phyloP scores from a whole-genome alignment of 306 rosid genomes.

The Gynostemma pentaphyllum region DNA sequence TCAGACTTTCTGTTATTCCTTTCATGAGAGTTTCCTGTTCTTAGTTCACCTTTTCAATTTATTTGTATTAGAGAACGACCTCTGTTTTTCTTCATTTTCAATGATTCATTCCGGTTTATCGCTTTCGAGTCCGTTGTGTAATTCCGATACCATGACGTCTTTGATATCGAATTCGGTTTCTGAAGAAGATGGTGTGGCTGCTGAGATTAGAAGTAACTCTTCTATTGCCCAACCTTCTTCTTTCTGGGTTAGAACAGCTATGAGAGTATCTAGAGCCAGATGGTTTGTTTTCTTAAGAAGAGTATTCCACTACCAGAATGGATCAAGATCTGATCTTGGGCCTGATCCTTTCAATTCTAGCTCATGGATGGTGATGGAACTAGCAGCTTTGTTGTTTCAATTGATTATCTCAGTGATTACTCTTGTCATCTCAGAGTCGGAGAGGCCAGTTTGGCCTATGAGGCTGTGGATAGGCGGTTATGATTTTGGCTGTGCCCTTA shows the following conservation, averaged over 20 bases:
- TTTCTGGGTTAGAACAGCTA: slow-evolving; percentile 37
- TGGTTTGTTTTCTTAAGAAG: slow-evolving; percentile 84
- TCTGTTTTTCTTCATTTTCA: not conserved
- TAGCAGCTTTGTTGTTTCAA: slow-evolving; percentile 54
- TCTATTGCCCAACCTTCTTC: slow-evolving; percentile 23
- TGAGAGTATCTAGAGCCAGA: slow-evolving; percentile 86
- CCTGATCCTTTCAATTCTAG: slow-evolving; percentile 76
- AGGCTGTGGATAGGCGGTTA: slow-evolving; percentile 84
- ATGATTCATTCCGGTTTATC: slow-evolving; percentile 9
- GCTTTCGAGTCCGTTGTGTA: not conserved
- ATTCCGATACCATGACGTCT: slow-evolving; percentile 6
- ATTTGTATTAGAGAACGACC: not conserved
- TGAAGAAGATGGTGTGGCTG: not conserved
- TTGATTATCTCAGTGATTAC: slow-evolving; percentile 41
- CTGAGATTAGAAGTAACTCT: not conserved
- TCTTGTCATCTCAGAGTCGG: slow-evolving; percentile 52
- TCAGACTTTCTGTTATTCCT: not conserved
- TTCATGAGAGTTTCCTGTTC: not conserved
- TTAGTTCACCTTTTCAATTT: not conserved
- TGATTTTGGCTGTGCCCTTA: slow-evolving; percentile 73
- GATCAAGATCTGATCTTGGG: slow-evolving; percentile 77
- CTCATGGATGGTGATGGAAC: slow-evolving; percentile 75
- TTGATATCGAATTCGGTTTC: not conserved
- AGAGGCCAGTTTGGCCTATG: slow-evolving; percentile 97
- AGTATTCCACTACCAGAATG: slow-evolving; percentile 89